Evolutionary conservation across 257 asterid species (phyloP).

Genomic region (Leonotis leonurus): DNA sequence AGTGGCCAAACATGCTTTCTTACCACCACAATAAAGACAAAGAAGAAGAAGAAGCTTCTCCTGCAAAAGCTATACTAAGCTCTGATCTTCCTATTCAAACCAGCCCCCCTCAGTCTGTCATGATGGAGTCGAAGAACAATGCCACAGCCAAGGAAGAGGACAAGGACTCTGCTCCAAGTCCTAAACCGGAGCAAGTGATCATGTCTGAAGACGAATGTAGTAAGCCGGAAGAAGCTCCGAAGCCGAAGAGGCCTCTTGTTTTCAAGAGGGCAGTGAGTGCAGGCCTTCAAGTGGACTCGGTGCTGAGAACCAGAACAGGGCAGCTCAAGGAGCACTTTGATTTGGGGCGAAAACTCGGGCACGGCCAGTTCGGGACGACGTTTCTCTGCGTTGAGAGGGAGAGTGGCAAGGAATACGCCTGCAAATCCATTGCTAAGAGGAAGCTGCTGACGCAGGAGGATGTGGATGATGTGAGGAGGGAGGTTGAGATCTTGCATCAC

Average conservation of each 20-base stretch:
- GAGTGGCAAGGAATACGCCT: conserved; percentile 56
- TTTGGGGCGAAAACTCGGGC: conserved; percentile 63
- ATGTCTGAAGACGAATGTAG: conserved; percentile 7
- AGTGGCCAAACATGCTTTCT: conserved; percentile 10
- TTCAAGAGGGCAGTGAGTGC: conserved; percentile 48
- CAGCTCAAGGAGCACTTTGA: conserved; percentile 52
- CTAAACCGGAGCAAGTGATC: too few species aligned
- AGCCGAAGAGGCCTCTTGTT: conserved; percentile 20
- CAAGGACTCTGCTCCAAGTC: neutral
- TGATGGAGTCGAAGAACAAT: conserved; percentile 18
- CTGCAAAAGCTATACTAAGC: too few species aligned
- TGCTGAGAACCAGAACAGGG: conserved; percentile 55
- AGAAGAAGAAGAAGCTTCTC: too few species aligned
- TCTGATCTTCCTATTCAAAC: too few species aligned
- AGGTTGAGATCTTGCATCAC: conserved; percentile 84
- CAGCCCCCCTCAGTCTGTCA: conserved; percentile 22
- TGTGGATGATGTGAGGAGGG: conserved; percentile 82
- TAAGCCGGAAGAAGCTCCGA: conserved; percentile 12
- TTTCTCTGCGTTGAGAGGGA: conserved; percentile 51
- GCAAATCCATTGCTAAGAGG: conserved; percentile 71
- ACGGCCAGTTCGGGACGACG: conserved; percentile 80
- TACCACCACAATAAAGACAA: neutral
- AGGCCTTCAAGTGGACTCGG: conserved; percentile 66
- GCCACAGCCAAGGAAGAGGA: conserved; percentile 17
- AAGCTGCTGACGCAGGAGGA: conserved; percentile 54